Conservation (phyloP, 169 alveolate species). For the Eimeria acervulina region DNA sequence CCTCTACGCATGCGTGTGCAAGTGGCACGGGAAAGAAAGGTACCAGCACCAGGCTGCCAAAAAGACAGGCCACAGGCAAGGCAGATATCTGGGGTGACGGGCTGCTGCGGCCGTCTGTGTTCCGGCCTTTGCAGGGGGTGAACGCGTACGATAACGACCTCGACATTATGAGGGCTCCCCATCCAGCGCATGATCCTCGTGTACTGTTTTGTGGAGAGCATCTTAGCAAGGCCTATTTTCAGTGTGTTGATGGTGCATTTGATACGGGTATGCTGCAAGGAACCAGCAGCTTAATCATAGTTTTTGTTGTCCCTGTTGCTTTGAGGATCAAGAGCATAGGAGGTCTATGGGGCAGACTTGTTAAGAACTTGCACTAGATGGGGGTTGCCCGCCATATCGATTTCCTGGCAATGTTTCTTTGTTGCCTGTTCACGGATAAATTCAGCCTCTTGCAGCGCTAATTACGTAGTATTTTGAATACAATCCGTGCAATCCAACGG, state of each 20-base stretch:
- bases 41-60: background rate
- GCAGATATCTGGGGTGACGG: background rate
- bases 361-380: background rate
- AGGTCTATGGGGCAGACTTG: background rate
- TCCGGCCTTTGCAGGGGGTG: conserved; percentile 57
- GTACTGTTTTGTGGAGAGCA: conserved; percentile 83
- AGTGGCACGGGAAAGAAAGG: background rate
- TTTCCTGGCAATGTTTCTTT: background rate
- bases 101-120: background rate
- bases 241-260: conserved; percentile 83
- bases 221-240: conserved; percentile 83
- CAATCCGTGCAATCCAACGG: background rate
- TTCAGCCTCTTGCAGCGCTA: background rate
- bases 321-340: background rate
- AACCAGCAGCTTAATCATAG: background rate
- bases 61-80: background rate
- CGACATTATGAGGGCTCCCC: conserved; percentile 83
- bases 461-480: background rate
- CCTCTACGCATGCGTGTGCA: background rate
- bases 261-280: conserved; percentile 61
- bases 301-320: background rate
- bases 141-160: conserved; percentile 82
- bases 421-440: background rate
- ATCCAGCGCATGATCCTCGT: conserved; percentile 80
- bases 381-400: background rate